phyloP scores from a whole-genome alignment of 495 filamentous ascomycete species.

The Aspergillus conjunctus region DNA sequence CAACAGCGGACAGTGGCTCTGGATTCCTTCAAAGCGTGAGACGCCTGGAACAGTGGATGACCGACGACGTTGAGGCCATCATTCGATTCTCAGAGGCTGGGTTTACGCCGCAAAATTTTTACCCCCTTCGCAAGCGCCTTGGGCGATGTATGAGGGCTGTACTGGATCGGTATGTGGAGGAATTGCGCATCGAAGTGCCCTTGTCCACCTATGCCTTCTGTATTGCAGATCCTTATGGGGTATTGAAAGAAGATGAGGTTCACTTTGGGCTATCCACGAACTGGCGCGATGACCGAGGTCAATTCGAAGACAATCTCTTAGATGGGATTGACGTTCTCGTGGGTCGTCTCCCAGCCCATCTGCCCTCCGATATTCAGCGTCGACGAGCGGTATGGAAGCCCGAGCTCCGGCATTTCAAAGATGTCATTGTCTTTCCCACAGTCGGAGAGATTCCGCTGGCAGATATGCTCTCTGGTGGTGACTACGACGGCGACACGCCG shows the following conservation, averaged over 20 bases:
- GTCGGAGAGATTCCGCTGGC: conserved; percentile 72
- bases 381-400: conserved; percentile 63
- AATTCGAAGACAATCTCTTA: conserved; percentile 61
- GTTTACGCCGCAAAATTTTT: conserved; percentile 62
- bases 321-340: conserved; percentile 78
- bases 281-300: conserved; percentile 57
- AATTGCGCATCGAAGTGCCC: conserved; percentile 70
- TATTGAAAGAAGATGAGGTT: conserved; percentile 73
- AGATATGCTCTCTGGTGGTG: conserved; percentile 83
- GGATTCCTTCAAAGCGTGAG: conserved; percentile 25
- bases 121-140: conserved; percentile 60
- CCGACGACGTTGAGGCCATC: conserved; percentile 36
- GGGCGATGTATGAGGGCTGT: conserved; percentile 55
- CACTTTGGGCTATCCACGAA: conserved; percentile 75
- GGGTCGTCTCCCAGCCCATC: conserved; percentile 78
- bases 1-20: conserved; percentile 28
- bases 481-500: conserved; percentile 90
- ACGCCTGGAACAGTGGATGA: conserved; percentile 41
- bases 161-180: conserved; percentile 57
- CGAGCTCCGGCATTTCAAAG: conserved; percentile 73
- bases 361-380: conserved; percentile 81
- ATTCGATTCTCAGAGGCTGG: conserved; percentile 56
- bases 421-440: conserved; percentile 83
- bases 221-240: conserved; percentile 73
- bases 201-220: conserved; percentile 80